Conservation (phyloP, 495 filamentous ascomycete genomes). For the Penicillium mononematosum region DNA sequence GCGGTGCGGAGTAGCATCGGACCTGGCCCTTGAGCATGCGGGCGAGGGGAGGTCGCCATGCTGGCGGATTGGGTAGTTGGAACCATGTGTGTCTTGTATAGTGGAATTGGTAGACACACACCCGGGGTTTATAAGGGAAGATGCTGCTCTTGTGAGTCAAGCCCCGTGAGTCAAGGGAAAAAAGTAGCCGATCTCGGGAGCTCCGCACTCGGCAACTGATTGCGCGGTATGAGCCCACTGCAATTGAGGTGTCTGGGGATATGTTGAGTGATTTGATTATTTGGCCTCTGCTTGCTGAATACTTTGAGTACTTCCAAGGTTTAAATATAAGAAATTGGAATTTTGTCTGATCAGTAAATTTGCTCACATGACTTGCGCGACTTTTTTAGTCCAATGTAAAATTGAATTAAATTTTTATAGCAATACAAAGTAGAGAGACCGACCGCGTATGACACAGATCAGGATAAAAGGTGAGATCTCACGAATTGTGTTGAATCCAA, state of each 20-base stretch:
- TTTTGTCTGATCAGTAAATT: background rate
- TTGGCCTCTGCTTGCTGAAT: background rate
- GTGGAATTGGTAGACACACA: background rate
- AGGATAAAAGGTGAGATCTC: background rate
- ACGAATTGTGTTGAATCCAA: background rate
- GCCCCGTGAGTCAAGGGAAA: constrained; percentile 17
- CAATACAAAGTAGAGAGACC: background rate
- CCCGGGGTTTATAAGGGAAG: background rate
- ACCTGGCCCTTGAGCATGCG: constrained; percentile 47
- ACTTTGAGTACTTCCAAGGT: no score
- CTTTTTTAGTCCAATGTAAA: background rate
- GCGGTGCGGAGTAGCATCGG: constrained; percentile 60
- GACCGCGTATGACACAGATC: background rate
- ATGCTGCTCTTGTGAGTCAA: constrained; percentile 20
- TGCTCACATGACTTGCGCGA: constrained; percentile 2
- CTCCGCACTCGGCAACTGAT: constrained; percentile 18
- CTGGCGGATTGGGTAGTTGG: constrained; percentile 31
- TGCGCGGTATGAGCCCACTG: constrained; percentile 16
- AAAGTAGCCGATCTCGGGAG: constrained; percentile 28
- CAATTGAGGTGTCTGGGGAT: background rate
- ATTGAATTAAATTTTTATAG: background rate
- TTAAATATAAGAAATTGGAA: background rate
- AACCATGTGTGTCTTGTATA: constrained; percentile 25
- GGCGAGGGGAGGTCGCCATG: constrained; percentile 39
- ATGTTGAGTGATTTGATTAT: background rate